Base-by-base conservation (phyloP, 108 stramenopile species). In the Cylindrotheca fusiformis region DNA sequence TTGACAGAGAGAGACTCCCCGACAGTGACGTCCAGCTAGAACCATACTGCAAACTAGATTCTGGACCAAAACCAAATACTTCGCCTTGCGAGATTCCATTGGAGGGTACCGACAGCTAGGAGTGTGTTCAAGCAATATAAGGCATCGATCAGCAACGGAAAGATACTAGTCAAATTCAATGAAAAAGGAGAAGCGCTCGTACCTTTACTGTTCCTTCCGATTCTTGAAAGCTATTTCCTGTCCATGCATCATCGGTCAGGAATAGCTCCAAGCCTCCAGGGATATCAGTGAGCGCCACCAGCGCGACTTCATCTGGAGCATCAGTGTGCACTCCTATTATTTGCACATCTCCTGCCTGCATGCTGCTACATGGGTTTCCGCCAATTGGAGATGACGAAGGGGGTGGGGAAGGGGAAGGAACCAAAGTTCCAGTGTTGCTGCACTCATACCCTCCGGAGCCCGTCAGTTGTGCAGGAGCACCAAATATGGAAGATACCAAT, bases 171-270 rank as follows among this genome's bases (percentile, higher is more conserved):
- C 23, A n/a, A 25, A 48, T 18, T 10, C 2, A 23, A 45, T 21
- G 46, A 17, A 30, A 1, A 1, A 23, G 21, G 20, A 52, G 24
- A 52, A n/a, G n/a, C 22, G 20, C n/a, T 27, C 61, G 58, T 33
- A 79, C 69, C 67, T 68, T 63, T 20, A 72, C 17, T 18, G 65
- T 60, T 49, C 79, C 83, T 60, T 80, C 83, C 19, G 32, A 60
- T 8, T 24, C n/a, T 53, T 49, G 26, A 58, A 75, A 69, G 6
- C 30, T 31, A 0, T 25, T 59, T 19, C 73, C 80, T 21, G 63
- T 69, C 79, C 79, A 85, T 4, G 77, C 77, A 55, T 78, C 68
- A 55, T 85, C 80, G 29, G 83, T 85, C 57, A 85, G 23, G 48
- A 73, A 81, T 21, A 86, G 28, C 14, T 41, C 41, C 19, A 73